Evolutionary conservation across 768 basidiomycete genomes (phyloP).

Genomic region (Boletellus sp.): DNA sequence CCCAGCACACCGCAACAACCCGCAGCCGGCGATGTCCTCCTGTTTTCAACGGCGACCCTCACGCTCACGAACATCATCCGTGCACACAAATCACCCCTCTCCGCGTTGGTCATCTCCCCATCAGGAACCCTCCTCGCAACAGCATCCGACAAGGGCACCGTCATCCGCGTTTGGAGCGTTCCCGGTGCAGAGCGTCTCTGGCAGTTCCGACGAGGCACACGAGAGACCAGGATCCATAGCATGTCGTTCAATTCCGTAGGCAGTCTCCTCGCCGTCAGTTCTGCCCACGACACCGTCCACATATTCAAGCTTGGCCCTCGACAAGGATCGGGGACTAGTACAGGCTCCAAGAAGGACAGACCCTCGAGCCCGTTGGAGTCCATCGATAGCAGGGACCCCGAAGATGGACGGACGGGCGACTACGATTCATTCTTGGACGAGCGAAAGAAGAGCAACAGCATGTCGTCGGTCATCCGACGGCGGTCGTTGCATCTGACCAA

Average conservation of each 20-base stretch:
- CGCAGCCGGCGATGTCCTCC: constrained; percentile 77
- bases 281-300: constrained; percentile 93
- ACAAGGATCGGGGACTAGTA: constrained; percentile 18
- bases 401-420: constrained; percentile 57
- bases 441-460: constrained; percentile 55
- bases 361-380: constrained; percentile 63
- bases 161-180: constrained; percentile 91
- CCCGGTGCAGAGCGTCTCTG: constrained; percentile 92
- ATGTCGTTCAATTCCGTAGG: constrained; percentile 82
- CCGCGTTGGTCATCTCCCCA: constrained; percentile 80
- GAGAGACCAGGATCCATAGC: constrained; percentile 81
- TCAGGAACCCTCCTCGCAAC: constrained; percentile 90
- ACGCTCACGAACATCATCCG: constrained; percentile 94
- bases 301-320: constrained; percentile 80
- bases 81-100: constrained; percentile 93
- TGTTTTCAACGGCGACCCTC: constrained; percentile 91
- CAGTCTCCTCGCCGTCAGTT: constrained; percentile 84
- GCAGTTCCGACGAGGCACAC: constrained; percentile 89
- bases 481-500: constrained; percentile 75
- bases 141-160: constrained; percentile 92
- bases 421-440: constrained; percentile 83
- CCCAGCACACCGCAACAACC: constrained; percentile 42
- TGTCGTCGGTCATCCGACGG: constrained; percentile 63
- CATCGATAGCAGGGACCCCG: constrained; percentile 59
- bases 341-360: constrained; percentile 24